These are phyloP conservation scores for Kitagawia praeruptora DNA, from an alignment of 129 eudicot species.

Conservation along the genomic window DNA sequence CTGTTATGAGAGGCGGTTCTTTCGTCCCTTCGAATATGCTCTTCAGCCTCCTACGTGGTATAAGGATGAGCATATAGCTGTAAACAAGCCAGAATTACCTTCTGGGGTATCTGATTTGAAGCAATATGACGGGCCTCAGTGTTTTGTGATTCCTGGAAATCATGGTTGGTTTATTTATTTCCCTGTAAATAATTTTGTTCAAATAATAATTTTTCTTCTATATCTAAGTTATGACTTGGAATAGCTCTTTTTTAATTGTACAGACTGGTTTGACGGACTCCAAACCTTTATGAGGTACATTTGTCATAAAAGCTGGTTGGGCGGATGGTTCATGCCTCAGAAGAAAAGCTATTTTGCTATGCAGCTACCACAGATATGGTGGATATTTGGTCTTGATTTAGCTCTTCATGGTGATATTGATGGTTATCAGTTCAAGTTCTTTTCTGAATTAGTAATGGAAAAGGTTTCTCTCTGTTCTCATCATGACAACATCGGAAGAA, in stretches of 20 bases:
- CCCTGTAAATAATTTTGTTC: not conserved
- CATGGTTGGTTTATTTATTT: slow-evolving; percentile 50
- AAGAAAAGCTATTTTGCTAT: slow-evolving; percentile 93
- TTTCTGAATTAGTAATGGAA: slow-evolving; percentile 64
- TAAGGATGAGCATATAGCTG: slow-evolving; percentile 84
- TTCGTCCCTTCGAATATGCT: slow-evolving; percentile 90
- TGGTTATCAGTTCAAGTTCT: slow-evolving; percentile 92
- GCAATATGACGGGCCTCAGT: slow-evolving; percentile 89
- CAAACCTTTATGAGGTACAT: slow-evolving; percentile 94
- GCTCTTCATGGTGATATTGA: slow-evolving; percentile 94
- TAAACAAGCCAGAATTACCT: slow-evolving; percentile 92
- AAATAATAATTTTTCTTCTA: not conserved
- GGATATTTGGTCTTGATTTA: slow-evolving; percentile 95
- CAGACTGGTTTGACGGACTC: slow-evolving; percentile 99
- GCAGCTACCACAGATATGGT: slow-evolving; percentile 90
- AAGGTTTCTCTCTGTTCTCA: too few relatives aligned
- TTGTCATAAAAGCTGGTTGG: slow-evolving; percentile 99
- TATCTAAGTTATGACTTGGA: too few relatives aligned
- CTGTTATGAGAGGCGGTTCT: slow-evolving; percentile 81
- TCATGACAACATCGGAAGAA: too few relatives aligned
- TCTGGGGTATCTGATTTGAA: slow-evolving; percentile 53
- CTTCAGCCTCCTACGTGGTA: slow-evolving; percentile 90
- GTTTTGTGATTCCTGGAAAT: slow-evolving; percentile 93
- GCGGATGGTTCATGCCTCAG: slow-evolving; percentile 99
- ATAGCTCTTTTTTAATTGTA: not conserved